phyloP scores from a whole-genome alignment of 768 basidiomycete genomes.

The Lyophyllum atratum region DNA sequence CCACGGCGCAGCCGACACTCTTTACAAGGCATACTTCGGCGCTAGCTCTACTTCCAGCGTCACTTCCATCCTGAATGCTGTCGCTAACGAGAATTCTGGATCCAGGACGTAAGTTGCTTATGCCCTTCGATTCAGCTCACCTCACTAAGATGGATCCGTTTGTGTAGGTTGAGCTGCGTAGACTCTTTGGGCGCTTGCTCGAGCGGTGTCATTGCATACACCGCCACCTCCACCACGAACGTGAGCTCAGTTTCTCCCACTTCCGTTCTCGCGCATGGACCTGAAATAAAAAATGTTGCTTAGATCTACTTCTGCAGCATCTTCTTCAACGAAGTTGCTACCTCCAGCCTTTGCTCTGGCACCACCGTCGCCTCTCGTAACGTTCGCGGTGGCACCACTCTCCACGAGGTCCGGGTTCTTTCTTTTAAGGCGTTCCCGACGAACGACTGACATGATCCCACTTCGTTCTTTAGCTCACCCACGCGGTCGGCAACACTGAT shows the following conservation, averaged over 20 bases:
- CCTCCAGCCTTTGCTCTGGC: slow-evolving; percentile 39
- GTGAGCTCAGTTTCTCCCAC: slow-evolving; percentile 20
- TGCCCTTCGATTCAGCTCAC: not conserved
- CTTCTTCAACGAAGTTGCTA: slow-evolving; percentile 48
- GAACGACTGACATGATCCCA: not conserved
- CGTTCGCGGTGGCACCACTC: slow-evolving; percentile 47
- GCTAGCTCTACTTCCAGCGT: slow-evolving; percentile 36
- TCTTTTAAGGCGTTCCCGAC: too few species aligned
- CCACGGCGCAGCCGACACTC: slow-evolving; percentile 37
- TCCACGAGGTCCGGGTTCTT: slow-evolving; percentile 27
- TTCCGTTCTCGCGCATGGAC: not conserved
- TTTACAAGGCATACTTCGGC: slow-evolving; percentile 44
- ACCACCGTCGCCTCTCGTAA: slow-evolving; percentile 46
- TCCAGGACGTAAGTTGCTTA: slow-evolving; percentile 36
- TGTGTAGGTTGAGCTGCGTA: slow-evolving; percentile 41
- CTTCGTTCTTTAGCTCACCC: slow-evolving; percentile 35
- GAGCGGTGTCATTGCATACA: slow-evolving; percentile 47
- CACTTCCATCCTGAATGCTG: slow-evolving; percentile 34
- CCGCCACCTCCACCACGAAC: slow-evolving; percentile 45
- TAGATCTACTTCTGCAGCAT: slow-evolving; percentile 49
- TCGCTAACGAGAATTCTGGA: slow-evolving; percentile 41
- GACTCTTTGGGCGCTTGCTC: slow-evolving; percentile 39
- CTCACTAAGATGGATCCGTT: not conserved
- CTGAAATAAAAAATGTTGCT: not conserved
- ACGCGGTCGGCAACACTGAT: slow-evolving; percentile 39